These are phyloP conservation scores for Leccinum sublutescens DNA, from an alignment of 768 basidiomycete genomes.

Conservation along the genomic window DNA sequence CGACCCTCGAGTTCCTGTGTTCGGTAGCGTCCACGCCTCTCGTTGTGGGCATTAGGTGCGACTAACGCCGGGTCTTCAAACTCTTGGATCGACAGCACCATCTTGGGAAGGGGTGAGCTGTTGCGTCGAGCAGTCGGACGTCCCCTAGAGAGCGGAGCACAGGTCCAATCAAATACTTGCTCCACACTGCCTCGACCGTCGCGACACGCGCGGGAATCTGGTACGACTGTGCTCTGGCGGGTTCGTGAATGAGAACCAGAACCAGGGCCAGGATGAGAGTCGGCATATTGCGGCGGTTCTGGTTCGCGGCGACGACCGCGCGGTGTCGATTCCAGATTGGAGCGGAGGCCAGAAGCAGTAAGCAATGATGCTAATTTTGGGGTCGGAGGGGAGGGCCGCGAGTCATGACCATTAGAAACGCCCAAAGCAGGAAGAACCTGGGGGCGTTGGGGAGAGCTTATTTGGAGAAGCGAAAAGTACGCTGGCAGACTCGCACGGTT, in stretches of 20 bases:
- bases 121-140: slow-evolving; percentile 52
- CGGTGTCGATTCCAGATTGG: slow-evolving; percentile 43
- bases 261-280: slow-evolving; percentile 42
- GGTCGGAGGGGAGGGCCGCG: slow-evolving; percentile 58
- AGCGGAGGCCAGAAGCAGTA: slow-evolving; percentile 34
- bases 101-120: slow-evolving; percentile 57
- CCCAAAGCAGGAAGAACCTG: slow-evolving; percentile 43
- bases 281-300: slow-evolving; percentile 33
- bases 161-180: slow-evolving; percentile 48
- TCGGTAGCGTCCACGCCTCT: slow-evolving; percentile 53
- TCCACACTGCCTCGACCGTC: slow-evolving; percentile 39
- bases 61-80: slow-evolving; percentile 33
- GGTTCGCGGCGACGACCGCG: slow-evolving; percentile 52
- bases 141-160: slow-evolving; percentile 39
- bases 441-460: slow-evolving; percentile 42
- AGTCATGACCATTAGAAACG: slow-evolving; percentile 36
- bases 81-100: slow-evolving; percentile 38
- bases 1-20: slow-evolving; percentile 51
- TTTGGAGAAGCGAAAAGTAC: slow-evolving; percentile 70
- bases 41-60: slow-evolving; percentile 21
- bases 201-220: slow-evolving; percentile 16
- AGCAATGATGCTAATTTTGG: slow-evolving; percentile 46
- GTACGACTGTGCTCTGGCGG: slow-evolving; percentile 18
- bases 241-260: slow-evolving; percentile 44
- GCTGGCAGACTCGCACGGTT: slow-evolving; percentile 74